Evolutionary conservation across 2,329 filamentous ascomycete species (phyloP).

Genomic region (Pestalotiopsis sp.): DNA sequence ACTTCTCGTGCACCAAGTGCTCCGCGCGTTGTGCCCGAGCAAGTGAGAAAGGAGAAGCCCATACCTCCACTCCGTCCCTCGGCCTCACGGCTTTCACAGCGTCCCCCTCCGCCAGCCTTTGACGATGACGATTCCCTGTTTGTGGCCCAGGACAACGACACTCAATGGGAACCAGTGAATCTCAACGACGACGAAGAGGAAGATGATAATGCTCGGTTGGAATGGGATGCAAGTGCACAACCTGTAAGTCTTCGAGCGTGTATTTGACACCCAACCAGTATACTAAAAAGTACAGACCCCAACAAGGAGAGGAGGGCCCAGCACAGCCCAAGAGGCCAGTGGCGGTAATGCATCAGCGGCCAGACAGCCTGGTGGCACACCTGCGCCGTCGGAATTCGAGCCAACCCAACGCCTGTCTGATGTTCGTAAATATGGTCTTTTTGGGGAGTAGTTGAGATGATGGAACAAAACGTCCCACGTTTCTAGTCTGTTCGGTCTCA

Average conservation of each 20-base stretch:
- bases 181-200: constrained; percentile 62
- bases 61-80: constrained; percentile 39
- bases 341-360: constrained; percentile 19
- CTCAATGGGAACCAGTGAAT: constrained; percentile 72
- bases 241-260: constrained; percentile 47
- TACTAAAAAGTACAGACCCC: constrained; percentile 38
- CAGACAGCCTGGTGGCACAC: constrained; percentile 1
- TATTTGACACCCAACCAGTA: not conserved
- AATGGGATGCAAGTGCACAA: constrained; percentile 73
- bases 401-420: constrained; percentile 77
- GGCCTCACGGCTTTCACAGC: constrained; percentile 51
- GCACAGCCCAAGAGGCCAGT: constrained; percentile 30
- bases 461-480: not conserved
- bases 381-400: constrained; percentile 50
- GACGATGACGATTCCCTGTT: constrained; percentile 71
- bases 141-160: constrained; percentile 69
- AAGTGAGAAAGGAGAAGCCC: constrained; percentile 41
- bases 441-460: constrained; percentile 32
- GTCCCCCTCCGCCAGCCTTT: constrained; percentile 58
- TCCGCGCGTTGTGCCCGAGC: constrained; percentile 34
- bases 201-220: constrained; percentile 68
- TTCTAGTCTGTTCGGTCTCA: not conserved
- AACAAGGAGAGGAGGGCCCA: constrained; percentile 45
- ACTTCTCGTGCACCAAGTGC: constrained; percentile 34
- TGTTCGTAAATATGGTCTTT: constrained; percentile 53